Conservation (phyloP, 139 green algal species). For the Edaphochlamys debaryana region DNA sequence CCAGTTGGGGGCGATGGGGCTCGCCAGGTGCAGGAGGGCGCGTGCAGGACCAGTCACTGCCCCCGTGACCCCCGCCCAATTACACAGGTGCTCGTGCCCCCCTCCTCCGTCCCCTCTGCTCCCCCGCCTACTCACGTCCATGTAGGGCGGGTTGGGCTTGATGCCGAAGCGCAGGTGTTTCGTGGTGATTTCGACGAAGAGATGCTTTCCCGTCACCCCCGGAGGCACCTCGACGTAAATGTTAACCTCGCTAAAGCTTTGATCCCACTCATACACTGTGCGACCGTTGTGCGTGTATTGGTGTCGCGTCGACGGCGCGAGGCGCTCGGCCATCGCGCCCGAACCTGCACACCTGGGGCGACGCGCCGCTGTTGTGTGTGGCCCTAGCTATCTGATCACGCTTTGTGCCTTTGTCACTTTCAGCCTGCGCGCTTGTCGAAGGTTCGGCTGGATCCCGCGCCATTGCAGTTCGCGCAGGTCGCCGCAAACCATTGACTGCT, state of each 20-base stretch:
- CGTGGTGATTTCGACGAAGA: conserved; percentile 73
- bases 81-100: too few species aligned
- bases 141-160: conserved; percentile 82
- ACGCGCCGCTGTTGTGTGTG: neutral
- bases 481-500: too few species aligned
- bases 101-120: too few species aligned
- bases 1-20: too few species aligned
- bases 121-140: conserved; percentile 85
- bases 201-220: conserved; percentile 73
- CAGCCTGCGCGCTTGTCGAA: too few species aligned
- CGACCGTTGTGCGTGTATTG: conserved; percentile 64
- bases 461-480: too few species aligned
- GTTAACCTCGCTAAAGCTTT: conserved; percentile 83
- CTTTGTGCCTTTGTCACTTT: too few species aligned
- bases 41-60: too few species aligned
- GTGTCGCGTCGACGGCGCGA: conserved; percentile 67
- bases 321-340: conserved; percentile 57
- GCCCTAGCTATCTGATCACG: neutral
- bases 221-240: conserved; percentile 84
- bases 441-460: too few species aligned
- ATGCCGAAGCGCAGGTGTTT: conserved; percentile 77
- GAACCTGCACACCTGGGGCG: too few species aligned
- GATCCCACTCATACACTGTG: conserved; percentile 92
- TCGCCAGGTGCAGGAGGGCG: too few species aligned
- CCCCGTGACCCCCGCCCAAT: too few species aligned